These are phyloP conservation scores for Symbiodinium pilosum DNA, from an alignment of 73 alveolate genomes.

Conservation along the genomic window DNA sequence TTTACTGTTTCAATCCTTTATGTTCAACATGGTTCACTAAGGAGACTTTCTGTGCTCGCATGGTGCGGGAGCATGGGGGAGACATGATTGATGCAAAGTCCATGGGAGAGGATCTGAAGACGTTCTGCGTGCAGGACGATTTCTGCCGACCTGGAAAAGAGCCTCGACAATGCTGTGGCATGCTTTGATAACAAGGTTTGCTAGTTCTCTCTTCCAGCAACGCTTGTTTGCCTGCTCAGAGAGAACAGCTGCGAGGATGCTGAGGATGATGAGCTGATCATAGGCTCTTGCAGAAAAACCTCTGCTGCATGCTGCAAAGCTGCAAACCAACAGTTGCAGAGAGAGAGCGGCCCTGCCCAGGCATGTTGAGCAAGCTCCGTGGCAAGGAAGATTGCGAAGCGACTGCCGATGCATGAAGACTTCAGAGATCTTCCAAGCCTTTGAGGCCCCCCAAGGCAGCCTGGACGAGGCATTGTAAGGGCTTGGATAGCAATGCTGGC, in stretches of 20 bases:
- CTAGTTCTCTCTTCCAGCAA: too few relatives aligned
- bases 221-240: too few relatives aligned
- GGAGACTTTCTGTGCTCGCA: background rate
- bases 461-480: too few relatives aligned
- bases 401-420: background rate
- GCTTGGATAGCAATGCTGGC: too few relatives aligned
- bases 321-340: background rate
- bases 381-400: background rate
- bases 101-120: background rate
- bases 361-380: background rate
- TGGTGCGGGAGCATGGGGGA: constrained; percentile 12
- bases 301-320: background rate
- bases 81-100: constrained; percentile 1
- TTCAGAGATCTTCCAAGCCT: background rate
- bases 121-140: constrained; percentile 22
- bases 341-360: background rate
- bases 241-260: too few relatives aligned
- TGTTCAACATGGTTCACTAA: background rate
- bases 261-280: background rate
- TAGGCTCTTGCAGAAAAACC: background rate
- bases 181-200: too few relatives aligned
- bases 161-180: too few relatives aligned
- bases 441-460: too few relatives aligned
- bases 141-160: background rate
- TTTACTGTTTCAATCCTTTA: too few relatives aligned